phyloP scores from a whole-genome alignment of 2,329 filamentous ascomycete species.

The Gyromitra esculenta region DNA sequence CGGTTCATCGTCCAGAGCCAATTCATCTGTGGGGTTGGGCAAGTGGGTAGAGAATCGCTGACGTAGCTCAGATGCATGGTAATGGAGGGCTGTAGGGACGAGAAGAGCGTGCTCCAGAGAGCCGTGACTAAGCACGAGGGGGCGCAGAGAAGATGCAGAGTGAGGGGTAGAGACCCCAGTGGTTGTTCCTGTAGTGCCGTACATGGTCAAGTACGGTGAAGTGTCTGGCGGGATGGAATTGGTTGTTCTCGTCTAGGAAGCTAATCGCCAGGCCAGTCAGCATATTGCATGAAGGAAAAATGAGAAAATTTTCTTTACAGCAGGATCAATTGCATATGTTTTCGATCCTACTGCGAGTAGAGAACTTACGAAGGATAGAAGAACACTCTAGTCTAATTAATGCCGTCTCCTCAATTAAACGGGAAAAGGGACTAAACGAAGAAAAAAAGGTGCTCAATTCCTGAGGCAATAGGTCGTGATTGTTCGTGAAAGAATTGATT shows the following conservation, averaged over 20 bases:
- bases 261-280: constrained; percentile 41
- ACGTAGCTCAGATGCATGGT: constrained; percentile 93
- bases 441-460: constrained; percentile 33
- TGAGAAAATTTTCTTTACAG: constrained; percentile 17
- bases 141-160: constrained; percentile 90
- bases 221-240: constrained; percentile 38
- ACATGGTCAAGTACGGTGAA: constrained; percentile 70
- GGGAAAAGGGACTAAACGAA: constrained; percentile 27
- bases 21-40: constrained; percentile 91
- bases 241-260: constrained; percentile 21
- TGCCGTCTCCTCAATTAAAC: constrained; percentile 40
- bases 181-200: constrained; percentile 81
- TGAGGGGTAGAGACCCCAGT: constrained; percentile 97
- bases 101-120: constrained; percentile 96
- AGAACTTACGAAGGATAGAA: constrained; percentile 38
- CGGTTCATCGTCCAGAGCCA: constrained; percentile 98
- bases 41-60: constrained; percentile 86
- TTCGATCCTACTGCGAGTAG: not conserved
- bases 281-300: constrained; percentile 22
- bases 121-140: constrained; percentile 89
- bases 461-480: constrained; percentile 25
- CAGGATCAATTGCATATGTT: constrained; percentile 10
- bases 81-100: constrained; percentile 93
- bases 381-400: constrained; percentile 36
- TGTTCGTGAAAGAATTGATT: constrained; percentile 43